Evolutionary conservation across 2,329 filamentous ascomycete species (phyloP), one percentile per base, ranked within the genome.

Genomic region (Drechslerella dactyloides): DNA sequence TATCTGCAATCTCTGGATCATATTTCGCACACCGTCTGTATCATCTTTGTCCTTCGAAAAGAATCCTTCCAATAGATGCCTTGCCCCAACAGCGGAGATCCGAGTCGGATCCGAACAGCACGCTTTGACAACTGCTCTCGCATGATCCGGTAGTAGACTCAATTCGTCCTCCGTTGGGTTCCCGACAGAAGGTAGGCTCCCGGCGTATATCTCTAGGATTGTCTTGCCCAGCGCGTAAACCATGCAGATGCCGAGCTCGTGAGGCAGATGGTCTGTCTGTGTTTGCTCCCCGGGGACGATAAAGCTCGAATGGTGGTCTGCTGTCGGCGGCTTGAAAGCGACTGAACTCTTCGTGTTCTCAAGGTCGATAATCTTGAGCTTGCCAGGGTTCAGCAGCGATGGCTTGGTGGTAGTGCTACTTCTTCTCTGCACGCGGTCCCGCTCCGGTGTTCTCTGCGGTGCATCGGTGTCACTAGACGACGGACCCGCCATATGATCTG

Each of bases 201-300:
- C 56, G 1, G 27, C 27, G 55, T 51, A 73, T n/a, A 73, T 66
- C 35, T 73, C 69, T n/a, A 73, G 19, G 10, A 73, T 58, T 4
- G 69, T 73, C 23, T 73, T 73, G 1, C 69, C 69, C 61, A 73
- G 65, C 8, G 69, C 60, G n/a, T 73, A 73, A 1, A 73, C 69
- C 69, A 73, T 73, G 42, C 61, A 61, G 15, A 73, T 73, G 10
- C 61, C 62, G 1, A 65, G 11, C 40, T 73, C 69, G 1, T 42
- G 37, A n/a, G 56, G 61, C 33, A 62, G 61, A 21, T 66, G 61
- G 7, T 64, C 66, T 59, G 27, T 54, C 8, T 33, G 27, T 3
- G 27, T 8, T 33, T 33, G 4, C 27, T 8, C 27, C 4, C 27
- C 27, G 27, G 27, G 27, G 8, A 33, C 27, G 8, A 33, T 8